Evolutionary conservation across 495 filamentous ascomycete genomes (phyloP).

Genomic region (Haplographium delicatum): DNA sequence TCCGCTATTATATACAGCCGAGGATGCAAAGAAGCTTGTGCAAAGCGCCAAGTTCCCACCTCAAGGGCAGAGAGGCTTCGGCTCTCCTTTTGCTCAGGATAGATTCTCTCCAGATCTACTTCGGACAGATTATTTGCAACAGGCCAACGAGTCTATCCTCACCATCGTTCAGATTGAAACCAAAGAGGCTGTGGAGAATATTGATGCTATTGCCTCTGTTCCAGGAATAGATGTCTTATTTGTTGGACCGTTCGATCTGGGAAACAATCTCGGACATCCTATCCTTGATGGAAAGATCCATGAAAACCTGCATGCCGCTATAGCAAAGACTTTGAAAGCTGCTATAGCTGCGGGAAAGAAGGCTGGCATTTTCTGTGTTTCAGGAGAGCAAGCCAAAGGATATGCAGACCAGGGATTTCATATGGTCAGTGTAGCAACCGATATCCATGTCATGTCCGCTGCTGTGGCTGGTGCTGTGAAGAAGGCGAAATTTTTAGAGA

Average conservation of each 20-base stretch:
- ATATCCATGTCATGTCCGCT: too few species aligned
- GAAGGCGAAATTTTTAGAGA: too few species aligned
- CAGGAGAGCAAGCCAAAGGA: too few species aligned
- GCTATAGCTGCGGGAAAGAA: too few species aligned
- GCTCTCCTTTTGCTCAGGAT: slow-evolving; percentile 28
- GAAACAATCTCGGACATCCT: too few species aligned
- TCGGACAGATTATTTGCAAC: slow-evolving; percentile 31
- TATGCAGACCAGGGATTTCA: too few species aligned
- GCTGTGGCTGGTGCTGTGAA: too few species aligned
- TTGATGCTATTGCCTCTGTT: slow-evolving; percentile 29
- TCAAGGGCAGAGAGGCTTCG: slow-evolving; percentile 26
- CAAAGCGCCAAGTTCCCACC: slow-evolving; percentile 28
- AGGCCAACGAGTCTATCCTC: slow-evolving; percentile 31
- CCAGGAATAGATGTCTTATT: slow-evolving; percentile 32
- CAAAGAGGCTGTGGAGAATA: slow-evolving; percentile 28
- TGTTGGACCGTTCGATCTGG: slow-evolving; percentile 34
- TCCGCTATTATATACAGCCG: slow-evolving; percentile 35
- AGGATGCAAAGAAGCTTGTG: slow-evolving; percentile 29
- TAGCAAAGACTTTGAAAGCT: too few species aligned
- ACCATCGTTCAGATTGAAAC: slow-evolving; percentile 34
- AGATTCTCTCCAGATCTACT: slow-evolving; percentile 30
- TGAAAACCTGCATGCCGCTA: too few species aligned
- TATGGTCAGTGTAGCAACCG: too few species aligned
- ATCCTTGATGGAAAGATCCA: too few species aligned
- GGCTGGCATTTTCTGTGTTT: too few species aligned